A percentile compares a stretch with the other conserved stretches of the same genome.
Conservation (phyloP, 805 yeast genomes). For the Metschnikowia koreensis region DNA sequence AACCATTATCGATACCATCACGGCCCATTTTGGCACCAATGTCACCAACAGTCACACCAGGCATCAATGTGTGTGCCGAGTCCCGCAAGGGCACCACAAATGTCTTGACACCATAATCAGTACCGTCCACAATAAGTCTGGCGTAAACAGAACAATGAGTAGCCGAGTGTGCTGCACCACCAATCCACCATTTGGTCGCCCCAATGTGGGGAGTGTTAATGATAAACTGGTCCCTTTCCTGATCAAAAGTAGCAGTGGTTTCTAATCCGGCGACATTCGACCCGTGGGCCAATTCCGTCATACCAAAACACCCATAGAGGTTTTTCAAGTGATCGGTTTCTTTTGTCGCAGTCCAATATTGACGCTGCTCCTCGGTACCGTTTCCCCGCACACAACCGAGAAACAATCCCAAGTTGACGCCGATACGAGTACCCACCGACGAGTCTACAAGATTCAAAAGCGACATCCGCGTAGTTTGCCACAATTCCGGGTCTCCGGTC, state of each 20-base stretch:
- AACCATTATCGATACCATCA: constrained; percentile 24
- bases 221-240: constrained; percentile 19
- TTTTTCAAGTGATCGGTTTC: constrained; percentile 17
- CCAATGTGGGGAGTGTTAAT: constrained; percentile 24
- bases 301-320: constrained; percentile 22
- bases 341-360: constrained; percentile 19
- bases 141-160: constrained; percentile 22
- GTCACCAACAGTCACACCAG: constrained; percentile 23
- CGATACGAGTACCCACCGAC: constrained; percentile 20
- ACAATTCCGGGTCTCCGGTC: constrained; percentile 7
- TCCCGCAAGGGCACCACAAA: constrained; percentile 23
- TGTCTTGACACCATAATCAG: constrained; percentile 24
- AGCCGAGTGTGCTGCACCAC: constrained; percentile 24
- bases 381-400: constrained; percentile 21
- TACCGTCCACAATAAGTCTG: constrained; percentile 19
- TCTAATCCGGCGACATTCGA: constrained; percentile 24
- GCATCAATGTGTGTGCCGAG: constrained; percentile 20
- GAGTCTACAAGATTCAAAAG: constrained; percentile 19
- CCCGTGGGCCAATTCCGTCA: constrained; percentile 25
- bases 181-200: constrained; percentile 26
- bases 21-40: constrained; percentile 25
- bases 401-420: constrained; percentile 22
- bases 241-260: constrained; percentile 24
- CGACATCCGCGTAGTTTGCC: constrained; percentile 11
- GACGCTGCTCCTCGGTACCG: constrained; percentile 20